Percentiles rank a stretch among this genome's conserved stretches.
Evolutionary conservation across 768 basidiomycete species (phyloP).

Genomic region (Lactarius deliciosus): DNA sequence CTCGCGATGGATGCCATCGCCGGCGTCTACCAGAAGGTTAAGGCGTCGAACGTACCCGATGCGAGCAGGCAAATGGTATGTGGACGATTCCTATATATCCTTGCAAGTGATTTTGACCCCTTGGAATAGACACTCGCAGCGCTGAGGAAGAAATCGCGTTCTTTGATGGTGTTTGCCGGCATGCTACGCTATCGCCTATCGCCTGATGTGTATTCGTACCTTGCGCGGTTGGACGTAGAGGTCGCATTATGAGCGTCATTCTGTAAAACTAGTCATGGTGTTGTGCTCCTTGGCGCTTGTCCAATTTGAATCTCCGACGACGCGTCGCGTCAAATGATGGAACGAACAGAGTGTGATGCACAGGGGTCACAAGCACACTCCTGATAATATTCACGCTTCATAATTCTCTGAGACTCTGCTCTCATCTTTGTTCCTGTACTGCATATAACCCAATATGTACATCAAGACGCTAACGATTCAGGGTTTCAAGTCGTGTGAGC

Average conservation of each 20-base stretch:
- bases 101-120: conserved; percentile 30
- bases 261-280: background rate
- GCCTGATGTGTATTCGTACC: conserved; percentile 84
- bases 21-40: conserved; percentile 74
- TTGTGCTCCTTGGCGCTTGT: too few relatives aligned
- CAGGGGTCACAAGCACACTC: background rate
- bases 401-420: background rate
- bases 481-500: conserved; percentile 96
- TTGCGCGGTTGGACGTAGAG: conserved; percentile 83
- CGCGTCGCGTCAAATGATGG: conserved; percentile 18
- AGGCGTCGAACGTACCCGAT: conserved; percentile 69
- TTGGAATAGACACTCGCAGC: conserved; percentile 56
- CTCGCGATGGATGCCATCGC: conserved; percentile 92
- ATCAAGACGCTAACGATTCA: conserved; percentile 90
- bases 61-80: conserved; percentile 73
- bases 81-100: conserved; percentile 27
- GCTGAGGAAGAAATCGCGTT: conserved; percentile 77
- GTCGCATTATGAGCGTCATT: conserved; percentile 57
- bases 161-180: conserved; percentile 85
- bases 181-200: conserved; percentile 88
- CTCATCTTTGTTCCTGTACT: background rate
- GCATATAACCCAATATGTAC: conserved; percentile 48
- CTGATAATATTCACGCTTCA: background rate
- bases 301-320: conserved; percentile 18
- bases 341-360: background rate